Percentiles rank a stretch among this genome's conserved stretches.
These are phyloP conservation scores for Actinomortierella ambigua DNA, from an alignment of 371 early-diverging fungal species.

Conservation along the genomic window DNA sequence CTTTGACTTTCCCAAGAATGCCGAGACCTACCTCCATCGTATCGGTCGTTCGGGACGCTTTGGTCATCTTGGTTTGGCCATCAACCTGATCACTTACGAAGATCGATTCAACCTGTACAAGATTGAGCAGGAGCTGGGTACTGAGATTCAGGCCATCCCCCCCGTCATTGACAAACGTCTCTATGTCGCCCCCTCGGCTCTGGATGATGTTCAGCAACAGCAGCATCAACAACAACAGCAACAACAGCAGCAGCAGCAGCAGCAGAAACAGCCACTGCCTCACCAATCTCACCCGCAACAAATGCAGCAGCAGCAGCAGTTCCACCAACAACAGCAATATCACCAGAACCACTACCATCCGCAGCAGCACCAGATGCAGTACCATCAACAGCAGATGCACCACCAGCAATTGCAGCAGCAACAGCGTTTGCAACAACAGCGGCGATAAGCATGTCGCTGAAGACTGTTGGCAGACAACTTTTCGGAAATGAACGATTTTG, in stretches of 20 bases:
- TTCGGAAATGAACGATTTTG: background rate
- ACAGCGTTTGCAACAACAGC: slow-evolving; percentile 4
- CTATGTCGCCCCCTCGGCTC: slow-evolving; percentile 78
- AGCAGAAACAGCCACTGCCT: slow-evolving; percentile 42
- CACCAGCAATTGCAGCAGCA: slow-evolving; percentile 6
- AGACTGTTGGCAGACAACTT: background rate
- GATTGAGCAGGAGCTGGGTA: slow-evolving; percentile 97
- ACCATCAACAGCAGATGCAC: slow-evolving; percentile 11
- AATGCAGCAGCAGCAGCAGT: slow-evolving; percentile 41
- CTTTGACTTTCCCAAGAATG: slow-evolving; percentile 99
- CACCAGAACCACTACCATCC: slow-evolving; percentile 19
- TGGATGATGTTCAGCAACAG: slow-evolving; percentile 57
- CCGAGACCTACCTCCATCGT: slow-evolving; percentile 99
- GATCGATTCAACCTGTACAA: slow-evolving; percentile 94
- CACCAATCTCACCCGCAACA: slow-evolving; percentile 32
- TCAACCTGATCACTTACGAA: slow-evolving; percentile 97
- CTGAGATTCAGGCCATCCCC: slow-evolving; percentile 96
- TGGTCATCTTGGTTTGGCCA: slow-evolving; percentile 96
- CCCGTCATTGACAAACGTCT: slow-evolving; percentile 91
- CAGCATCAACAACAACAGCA: slow-evolving; percentile 55
- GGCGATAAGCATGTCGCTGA: slow-evolving; percentile 10
- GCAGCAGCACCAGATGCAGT: slow-evolving; percentile 18
- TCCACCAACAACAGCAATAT: slow-evolving; percentile 47
- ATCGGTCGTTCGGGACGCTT: slow-evolving; percentile 98
- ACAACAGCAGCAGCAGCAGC: slow-evolving; percentile 54